phyloP scores from a whole-genome alignment of 148 eudicot genomes.

The Silene conica region DNA sequence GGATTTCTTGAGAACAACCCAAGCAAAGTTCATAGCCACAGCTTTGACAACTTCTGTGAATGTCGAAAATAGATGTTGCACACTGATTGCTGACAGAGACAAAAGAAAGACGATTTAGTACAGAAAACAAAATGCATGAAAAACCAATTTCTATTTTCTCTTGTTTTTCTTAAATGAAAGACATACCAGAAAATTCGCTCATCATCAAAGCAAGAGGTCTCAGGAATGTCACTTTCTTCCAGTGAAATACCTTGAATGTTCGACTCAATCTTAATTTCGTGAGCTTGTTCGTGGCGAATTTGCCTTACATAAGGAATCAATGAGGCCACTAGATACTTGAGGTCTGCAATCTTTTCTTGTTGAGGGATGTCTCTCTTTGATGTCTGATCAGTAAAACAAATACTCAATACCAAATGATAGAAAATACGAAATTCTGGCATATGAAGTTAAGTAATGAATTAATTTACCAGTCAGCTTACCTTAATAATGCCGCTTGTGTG shows the following conservation, averaged over 20 bases:
- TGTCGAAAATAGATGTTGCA: constrained; percentile 79
- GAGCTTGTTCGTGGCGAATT: constrained; percentile 50
- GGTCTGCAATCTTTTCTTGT: constrained; percentile 48
- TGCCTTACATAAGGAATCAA: constrained; percentile 53
- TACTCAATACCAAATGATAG: background rate
- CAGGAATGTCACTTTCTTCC: constrained; percentile 28
- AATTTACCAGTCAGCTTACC: constrained; percentile 28
- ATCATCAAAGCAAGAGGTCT: constrained; percentile 39
- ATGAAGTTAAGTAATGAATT: background rate
- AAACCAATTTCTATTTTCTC: background rate
- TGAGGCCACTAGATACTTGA: constrained; percentile 46
- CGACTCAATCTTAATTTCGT: constrained; percentile 51
- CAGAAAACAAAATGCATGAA: background rate
- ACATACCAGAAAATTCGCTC: constrained; percentile 79
- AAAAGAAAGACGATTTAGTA: background rate
- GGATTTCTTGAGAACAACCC: constrained; percentile 66
- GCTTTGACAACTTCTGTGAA: constrained; percentile 79
- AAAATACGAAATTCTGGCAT: background rate
- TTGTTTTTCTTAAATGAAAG: background rate
- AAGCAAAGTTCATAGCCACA: constrained; percentile 82
- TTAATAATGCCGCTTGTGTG: constrained; percentile 43
- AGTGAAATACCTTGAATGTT: constrained; percentile 39
- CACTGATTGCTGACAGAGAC: constrained; percentile 63
- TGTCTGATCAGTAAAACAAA: constrained; percentile 31
- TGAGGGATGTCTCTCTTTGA: constrained; percentile 42